Percentiles rank a stretch among this genome's conserved stretches.
phyloP scores from a whole-genome alignment of 768 basidiomycete species.

The Tricholoma saponaceum region DNA sequence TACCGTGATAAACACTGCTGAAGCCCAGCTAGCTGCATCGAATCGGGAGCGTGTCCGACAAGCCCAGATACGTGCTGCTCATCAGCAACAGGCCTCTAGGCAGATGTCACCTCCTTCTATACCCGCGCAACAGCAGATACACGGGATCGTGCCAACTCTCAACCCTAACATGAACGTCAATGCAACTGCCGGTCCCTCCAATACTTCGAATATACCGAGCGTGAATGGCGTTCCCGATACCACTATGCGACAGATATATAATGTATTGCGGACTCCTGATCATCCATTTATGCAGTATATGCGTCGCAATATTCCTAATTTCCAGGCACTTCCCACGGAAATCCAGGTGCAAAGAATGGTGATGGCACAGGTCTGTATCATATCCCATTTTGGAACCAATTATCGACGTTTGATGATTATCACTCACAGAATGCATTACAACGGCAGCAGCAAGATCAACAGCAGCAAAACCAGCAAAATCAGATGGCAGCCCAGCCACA shows the following conservation, averaged over 20 bases:
- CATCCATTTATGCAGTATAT: slow-evolving; percentile 62
- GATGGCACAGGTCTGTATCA: slow-evolving; percentile 41
- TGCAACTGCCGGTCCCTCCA: slow-evolving; percentile 18
- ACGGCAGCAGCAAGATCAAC: slow-evolving; percentile 21
- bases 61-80: slow-evolving; percentile 30
- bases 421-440: slow-evolving; percentile 4
- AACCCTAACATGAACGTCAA: slow-evolving; percentile 11
- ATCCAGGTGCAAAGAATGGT: slow-evolving; percentile 61
- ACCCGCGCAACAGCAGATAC: slow-evolving; percentile 9
- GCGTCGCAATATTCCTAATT: slow-evolving; percentile 46
- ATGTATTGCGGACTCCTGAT: slow-evolving; percentile 48
- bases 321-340: slow-evolving; percentile 44
- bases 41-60: slow-evolving; percentile 31
- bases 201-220: slow-evolving; percentile 12
- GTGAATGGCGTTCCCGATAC: slow-evolving; percentile 11
- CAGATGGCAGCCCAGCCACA: slow-evolving; percentile 13
- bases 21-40: slow-evolving; percentile 32
- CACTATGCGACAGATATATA: slow-evolving; percentile 36
- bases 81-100: slow-evolving; percentile 28
- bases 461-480: slow-evolving; percentile 20
- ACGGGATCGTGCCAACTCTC: slow-evolving; percentile 12
- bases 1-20: slow-evolving; percentile 20
- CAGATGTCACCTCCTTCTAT: slow-evolving; percentile 41
- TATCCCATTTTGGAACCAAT: background rate
- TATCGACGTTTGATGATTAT: background rate